Evolutionary conservation across 805 yeast species (phyloP), one percentile per base, ranked within the genome.

Genomic region (Candida corydali): DNA sequence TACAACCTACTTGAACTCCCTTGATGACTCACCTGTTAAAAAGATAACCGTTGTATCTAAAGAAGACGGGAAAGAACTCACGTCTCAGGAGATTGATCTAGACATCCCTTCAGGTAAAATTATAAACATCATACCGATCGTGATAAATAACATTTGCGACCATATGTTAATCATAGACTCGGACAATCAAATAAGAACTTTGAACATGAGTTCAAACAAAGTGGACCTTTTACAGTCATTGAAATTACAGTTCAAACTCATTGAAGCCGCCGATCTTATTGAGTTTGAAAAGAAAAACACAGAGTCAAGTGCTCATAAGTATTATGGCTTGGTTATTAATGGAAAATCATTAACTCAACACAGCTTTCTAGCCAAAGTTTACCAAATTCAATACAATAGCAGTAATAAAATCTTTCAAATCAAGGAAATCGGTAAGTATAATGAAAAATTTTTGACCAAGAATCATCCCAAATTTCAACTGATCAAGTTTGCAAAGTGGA

Each of bases 251-350:
- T 38, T 38, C 17, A 17, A 25, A 11, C 18, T 26, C 1, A 25
- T 46, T 5, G 14, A 17, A n/a, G 38, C 46, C 7, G 29, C 44
- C 1, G 38, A 37, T 10, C 28, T 51, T 11, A 43, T 44, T 12
- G 47, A 51, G 26, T 50, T 52, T 26, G 30, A 39, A 8, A 36
- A 37, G 9, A 46, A 44, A 28, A 14, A 38, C 9, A 30, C 29
- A 2, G 11, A 17, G n/a, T n/a, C n/a, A n/a, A n/a, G n/a, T 3
- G 15, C 8, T 4, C 22, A 26, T 8, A 46, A 40, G 22, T 29
- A n/a, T 14, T 49, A 34, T 43, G 57, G 56, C 3, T 42, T 55
- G 11, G 46, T 42, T 4, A 22, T 52, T 1, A 33, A 44, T 20
- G 42, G 44, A 15, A 35, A 29, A 15, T 34, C 34, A 26, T 28